Conservation (phyloP, 257 asterid genomes). For the Petunia secreta region DNA sequence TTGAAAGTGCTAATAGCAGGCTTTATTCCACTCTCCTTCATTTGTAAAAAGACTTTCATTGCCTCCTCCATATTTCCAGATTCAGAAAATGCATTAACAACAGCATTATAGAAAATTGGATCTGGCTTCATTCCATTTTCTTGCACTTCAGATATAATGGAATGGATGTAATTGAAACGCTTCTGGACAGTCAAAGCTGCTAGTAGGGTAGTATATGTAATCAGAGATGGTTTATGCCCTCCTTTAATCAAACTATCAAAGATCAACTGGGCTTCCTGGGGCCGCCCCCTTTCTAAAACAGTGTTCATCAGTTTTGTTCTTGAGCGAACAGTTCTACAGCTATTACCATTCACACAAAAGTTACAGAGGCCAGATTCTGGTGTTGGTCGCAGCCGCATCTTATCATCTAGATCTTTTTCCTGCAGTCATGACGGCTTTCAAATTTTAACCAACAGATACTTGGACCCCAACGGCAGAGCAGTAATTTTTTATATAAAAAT, state of each 20-base stretch:
- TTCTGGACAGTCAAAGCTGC: conserved; percentile 67
- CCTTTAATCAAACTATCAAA: conserved; percentile 57
- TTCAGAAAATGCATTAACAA: conserved; percentile 73
- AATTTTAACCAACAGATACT: conserved; percentile 17
- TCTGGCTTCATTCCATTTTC: conserved; percentile 56
- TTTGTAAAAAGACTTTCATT: conserved; percentile 51
- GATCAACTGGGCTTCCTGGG: conserved; percentile 50
- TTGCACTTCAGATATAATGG: conserved; percentile 56
- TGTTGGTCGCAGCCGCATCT: conserved; percentile 43
- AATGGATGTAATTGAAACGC: conserved; percentile 50
- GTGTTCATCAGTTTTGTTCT: conserved; percentile 63
- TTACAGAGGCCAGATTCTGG: conserved; percentile 50
- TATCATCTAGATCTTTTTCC: conserved; percentile 44
- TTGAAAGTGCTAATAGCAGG: conserved; percentile 67
- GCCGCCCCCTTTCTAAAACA: conserved; percentile 56
- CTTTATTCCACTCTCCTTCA: conserved; percentile 63
- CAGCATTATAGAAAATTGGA: conserved; percentile 64
- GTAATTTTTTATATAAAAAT: neutral
- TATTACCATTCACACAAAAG: conserved; percentile 51
- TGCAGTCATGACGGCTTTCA: conserved; percentile 33
- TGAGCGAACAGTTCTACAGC: conserved; percentile 59
- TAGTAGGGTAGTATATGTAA: conserved; percentile 73
- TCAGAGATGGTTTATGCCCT: conserved; percentile 75
- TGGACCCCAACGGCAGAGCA: neutral
- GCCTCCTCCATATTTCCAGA: conserved; percentile 79